Evolutionary conservation across 306 rosid species (phyloP).

Genomic region (Cicer chorassanicum): DNA sequence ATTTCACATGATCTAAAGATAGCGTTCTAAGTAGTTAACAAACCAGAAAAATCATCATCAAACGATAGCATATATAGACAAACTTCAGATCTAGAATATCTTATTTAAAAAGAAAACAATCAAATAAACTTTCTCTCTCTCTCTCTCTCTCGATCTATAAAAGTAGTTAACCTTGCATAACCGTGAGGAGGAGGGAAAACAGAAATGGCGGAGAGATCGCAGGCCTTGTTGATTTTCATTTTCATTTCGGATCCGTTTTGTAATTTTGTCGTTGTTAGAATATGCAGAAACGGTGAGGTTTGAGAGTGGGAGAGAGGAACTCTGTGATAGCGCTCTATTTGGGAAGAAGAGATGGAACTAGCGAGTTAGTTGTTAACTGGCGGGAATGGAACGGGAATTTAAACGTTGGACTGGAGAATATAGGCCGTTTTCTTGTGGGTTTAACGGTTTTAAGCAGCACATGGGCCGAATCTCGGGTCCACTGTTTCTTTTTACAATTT

Average conservation of each 20-base stretch:
- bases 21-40: neutral
- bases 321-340: neutral
- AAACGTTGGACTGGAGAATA: neutral
- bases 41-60: neutral
- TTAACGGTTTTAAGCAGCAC: neutral
- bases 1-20: slow-evolving; percentile 41
- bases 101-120: neutral
- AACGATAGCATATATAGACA: no score
- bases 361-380: neutral
- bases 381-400: slow-evolving; percentile 36
- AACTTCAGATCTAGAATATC: slow-evolving; percentile 19
- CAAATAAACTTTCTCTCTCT: neutral
- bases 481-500: neutral
- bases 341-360: neutral
- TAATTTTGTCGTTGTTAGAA: slow-evolving; percentile 14
- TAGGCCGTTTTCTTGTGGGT: neutral
- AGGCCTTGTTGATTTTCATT: slow-evolving; percentile 89
- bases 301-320: slow-evolving; percentile 27
- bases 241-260: slow-evolving; percentile 46
- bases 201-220: slow-evolving; percentile 87
- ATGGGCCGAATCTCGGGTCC: neutral
- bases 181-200: slow-evolving; percentile 74
- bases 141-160: no score
- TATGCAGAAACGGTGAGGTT: neutral
- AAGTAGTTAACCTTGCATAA: slow-evolving; percentile 22